phyloP scores from a whole-genome alignment of 768 basidiomycete species.

The Suillus placidus region DNA sequence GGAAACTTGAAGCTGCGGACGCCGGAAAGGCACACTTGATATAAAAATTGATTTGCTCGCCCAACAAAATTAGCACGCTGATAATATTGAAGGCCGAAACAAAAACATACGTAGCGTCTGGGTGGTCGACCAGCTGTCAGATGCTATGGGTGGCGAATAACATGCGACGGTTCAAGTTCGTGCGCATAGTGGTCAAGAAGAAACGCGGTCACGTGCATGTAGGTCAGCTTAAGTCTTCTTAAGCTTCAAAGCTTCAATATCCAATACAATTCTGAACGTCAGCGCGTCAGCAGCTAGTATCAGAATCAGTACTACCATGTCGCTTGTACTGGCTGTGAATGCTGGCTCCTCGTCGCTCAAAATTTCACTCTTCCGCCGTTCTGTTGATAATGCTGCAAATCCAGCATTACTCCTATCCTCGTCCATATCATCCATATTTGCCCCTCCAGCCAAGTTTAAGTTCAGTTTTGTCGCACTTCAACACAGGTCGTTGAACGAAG shows the following conservation, averaged over 20 bases:
- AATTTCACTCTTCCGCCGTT: slow-evolving; percentile 62
- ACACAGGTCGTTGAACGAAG: slow-evolving; percentile 22
- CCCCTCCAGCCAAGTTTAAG: slow-evolving; percentile 55
- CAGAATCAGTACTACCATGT: slow-evolving; percentile 22
- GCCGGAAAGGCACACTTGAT: neutral
- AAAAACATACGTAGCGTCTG: neutral
- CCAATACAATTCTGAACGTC: neutral
- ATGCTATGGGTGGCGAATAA: neutral
- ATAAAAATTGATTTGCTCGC: neutral
- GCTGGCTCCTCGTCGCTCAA: slow-evolving; percentile 89
- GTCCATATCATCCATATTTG: slow-evolving; percentile 58
- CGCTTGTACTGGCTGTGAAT: slow-evolving; percentile 69
- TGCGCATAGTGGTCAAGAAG: neutral
- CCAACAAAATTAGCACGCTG: neutral
- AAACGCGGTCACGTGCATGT: slow-evolving; percentile 1
- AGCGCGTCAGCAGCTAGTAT: too few species aligned
- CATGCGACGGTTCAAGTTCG: too few species aligned
- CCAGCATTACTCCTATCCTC: slow-evolving; percentile 53
- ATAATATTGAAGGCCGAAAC: neutral
- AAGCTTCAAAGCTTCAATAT: too few species aligned
- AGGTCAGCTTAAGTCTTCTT: neutral
- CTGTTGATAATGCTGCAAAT: slow-evolving; percentile 29
- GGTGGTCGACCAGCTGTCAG: neutral
- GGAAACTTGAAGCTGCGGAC: neutral
- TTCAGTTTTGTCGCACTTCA: slow-evolving; percentile 40